Percentiles rank a stretch among this genome's conserved stretches.
phyloP scores from a whole-genome alignment of 2,329 filamentous ascomycete genomes.

The Hirsutella thompsonii region DNA sequence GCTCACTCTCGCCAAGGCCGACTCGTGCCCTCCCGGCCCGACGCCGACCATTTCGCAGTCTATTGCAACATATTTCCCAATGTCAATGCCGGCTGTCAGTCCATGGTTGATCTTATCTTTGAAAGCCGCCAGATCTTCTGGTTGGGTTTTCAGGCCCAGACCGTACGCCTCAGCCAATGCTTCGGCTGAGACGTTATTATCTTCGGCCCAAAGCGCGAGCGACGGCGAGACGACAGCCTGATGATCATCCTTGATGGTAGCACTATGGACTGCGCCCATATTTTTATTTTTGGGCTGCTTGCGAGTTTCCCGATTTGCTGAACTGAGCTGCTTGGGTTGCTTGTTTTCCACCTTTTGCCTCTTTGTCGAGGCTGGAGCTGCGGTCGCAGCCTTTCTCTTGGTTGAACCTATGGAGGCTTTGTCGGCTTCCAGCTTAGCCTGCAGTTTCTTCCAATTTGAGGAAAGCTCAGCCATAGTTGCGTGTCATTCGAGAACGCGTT shows the following conservation, averaged over 20 bases:
- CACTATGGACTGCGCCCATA: slow-evolving; percentile 48
- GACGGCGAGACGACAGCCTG: slow-evolving; percentile 34
- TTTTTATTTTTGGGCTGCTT: neutral
- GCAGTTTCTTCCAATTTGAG: slow-evolving; percentile 69
- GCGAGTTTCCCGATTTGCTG: neutral
- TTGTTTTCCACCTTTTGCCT: slow-evolving; percentile 14
- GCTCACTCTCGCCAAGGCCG: slow-evolving; percentile 74
- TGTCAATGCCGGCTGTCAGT: slow-evolving; percentile 44
- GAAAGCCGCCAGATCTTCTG: slow-evolving; percentile 29
- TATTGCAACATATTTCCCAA: slow-evolving; percentile 84
- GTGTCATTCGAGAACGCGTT: slow-evolving; percentile 1
- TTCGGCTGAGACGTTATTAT: slow-evolving; percentile 47
- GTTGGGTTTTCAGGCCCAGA: slow-evolving; percentile 34
- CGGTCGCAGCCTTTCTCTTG: slow-evolving; percentile 27
- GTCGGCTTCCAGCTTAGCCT: slow-evolving; percentile 44
- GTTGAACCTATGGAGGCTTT: slow-evolving; percentile 22
- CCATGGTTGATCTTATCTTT: slow-evolving; percentile 51
- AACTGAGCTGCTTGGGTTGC: neutral
- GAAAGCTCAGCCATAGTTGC: slow-evolving; percentile 34
- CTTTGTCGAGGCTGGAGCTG: slow-evolving; percentile 14
- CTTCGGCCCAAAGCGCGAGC: slow-evolving; percentile 45
- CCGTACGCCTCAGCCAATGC: slow-evolving; percentile 50
- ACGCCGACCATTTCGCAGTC: slow-evolving; percentile 99
- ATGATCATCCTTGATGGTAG: slow-evolving; percentile 24
- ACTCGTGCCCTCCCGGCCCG: slow-evolving; percentile 54